These are phyloP conservation scores for Melaleuca alternifolia DNA, from an alignment of 345 rosid genomes.

Conservation along the genomic window DNA sequence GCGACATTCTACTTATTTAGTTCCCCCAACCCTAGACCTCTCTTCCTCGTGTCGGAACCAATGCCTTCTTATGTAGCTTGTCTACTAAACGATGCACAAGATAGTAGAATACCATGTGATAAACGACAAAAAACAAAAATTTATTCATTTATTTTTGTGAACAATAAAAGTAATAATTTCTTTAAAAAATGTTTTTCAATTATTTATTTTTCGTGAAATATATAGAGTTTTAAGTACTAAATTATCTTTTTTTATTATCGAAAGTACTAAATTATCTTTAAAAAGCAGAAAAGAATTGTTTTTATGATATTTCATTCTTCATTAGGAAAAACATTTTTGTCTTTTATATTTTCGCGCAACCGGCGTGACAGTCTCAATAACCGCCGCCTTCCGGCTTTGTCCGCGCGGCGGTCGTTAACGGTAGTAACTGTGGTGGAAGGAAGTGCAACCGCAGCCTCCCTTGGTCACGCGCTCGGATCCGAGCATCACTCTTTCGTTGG, in stretches of 20 bases:
- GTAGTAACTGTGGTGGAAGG: background rate
- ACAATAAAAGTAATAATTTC: background rate
- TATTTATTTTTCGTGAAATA: background rate
- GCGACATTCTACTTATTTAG: too few species aligned
- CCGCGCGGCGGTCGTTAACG: background rate
- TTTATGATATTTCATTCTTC: background rate
- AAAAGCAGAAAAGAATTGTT: too few species aligned
- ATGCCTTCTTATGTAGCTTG: too few species aligned
- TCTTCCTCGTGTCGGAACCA: too few species aligned
- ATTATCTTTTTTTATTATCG: too few species aligned
- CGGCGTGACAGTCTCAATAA: background rate
- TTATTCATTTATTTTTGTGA: rapidly evolving
- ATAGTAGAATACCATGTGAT: too few species aligned
- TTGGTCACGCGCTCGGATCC: background rate
- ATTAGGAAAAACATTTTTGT: background rate
- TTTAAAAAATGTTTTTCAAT: rapidly evolving
- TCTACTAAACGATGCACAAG: too few species aligned
- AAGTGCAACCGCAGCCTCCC: background rate
- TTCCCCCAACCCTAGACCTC: too few species aligned
- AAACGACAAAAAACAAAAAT: background rate
- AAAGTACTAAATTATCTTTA: too few species aligned
- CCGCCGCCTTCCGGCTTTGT: background rate
- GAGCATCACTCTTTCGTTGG: background rate
- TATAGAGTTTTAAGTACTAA: too few species aligned
- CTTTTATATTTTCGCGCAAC: background rate